Percentiles rank a stretch among this genome's conserved stretches.
These are phyloP conservation scores for Chalciporus pseudorubinellus DNA, from an alignment of 768 basidiomycete species.

Conservation along the genomic window DNA sequence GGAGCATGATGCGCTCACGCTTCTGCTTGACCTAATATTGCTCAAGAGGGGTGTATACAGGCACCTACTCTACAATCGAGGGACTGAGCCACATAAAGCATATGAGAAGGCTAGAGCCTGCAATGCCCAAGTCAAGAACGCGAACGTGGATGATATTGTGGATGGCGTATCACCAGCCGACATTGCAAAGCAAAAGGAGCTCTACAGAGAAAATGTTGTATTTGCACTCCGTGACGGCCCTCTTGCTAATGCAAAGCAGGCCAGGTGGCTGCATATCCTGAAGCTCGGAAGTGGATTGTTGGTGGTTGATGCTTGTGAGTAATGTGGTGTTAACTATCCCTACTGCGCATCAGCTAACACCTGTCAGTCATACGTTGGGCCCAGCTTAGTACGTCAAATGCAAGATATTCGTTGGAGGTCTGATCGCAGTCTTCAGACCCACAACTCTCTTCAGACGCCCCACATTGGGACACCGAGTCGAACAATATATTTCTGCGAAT, in stretches of 20 bases:
- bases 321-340: background rate
- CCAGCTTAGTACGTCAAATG: conserved; percentile 50
- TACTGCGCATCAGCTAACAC: background rate
- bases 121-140: background rate
- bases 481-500: conserved; percentile 52
- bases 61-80: conserved; percentile 80
- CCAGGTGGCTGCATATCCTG: conserved; percentile 57
- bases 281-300: conserved; percentile 59
- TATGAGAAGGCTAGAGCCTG: conserved; percentile 15
- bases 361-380: conserved; percentile 74
- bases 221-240: background rate
- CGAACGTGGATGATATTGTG: background rate
- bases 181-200: conserved; percentile 1
- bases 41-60: conserved; percentile 80
- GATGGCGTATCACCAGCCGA: background rate
- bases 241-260: conserved; percentile 45
- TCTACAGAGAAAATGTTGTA: conserved; percentile 28
- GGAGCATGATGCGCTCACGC: conserved; percentile 72
- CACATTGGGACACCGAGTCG: conserved; percentile 54
- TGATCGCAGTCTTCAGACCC: conserved; percentile 35
- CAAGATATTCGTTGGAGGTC: background rate
- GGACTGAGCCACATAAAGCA: conserved; percentile 56
- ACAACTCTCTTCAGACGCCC: conserved; percentile 34
- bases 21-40: conserved; percentile 77
- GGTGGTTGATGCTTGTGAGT: conserved; percentile 71